phyloP scores from a whole-genome alignment of 1,284 basidiomycete genomes.

The Rhodotorula sp. region DNA sequence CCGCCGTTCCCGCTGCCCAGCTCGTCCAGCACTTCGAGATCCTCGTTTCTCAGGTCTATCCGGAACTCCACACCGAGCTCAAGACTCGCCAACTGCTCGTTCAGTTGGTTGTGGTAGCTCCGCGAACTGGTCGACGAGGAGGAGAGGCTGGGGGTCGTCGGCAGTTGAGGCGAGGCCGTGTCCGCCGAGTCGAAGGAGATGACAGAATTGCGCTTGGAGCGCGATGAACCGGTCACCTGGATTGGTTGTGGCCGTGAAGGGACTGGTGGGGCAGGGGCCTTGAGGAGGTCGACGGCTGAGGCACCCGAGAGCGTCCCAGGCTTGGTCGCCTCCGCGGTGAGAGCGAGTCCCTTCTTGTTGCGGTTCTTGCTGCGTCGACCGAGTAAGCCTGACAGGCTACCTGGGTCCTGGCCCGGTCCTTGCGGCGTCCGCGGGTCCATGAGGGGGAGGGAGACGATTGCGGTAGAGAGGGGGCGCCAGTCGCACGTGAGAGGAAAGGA shows the following conservation, averaged over 20 bases:
- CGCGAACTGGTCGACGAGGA: constrained; percentile 3
- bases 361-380: constrained; percentile 28
- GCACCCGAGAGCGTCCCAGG: constrained; percentile 34
- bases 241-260: constrained; percentile 18
- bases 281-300: constrained; percentile 17
- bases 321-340: constrained; percentile 25
- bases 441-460: neutral
- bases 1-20: constrained; percentile 97
- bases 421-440: neutral
- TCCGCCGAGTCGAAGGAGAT: constrained; percentile 5
- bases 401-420: neutral
- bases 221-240: constrained; percentile 25
- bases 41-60: constrained; percentile 50
- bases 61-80: constrained; percentile 51
- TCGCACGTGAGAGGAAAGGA: neutral
- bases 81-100: constrained; percentile 44
- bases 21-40: constrained; percentile 69
- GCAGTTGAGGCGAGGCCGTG: constrained; percentile 10
- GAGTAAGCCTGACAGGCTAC: neutral
- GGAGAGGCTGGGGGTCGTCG: constrained; percentile 23
- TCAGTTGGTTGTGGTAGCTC: constrained; percentile 27
- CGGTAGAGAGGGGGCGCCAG: neutral
- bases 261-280: constrained; percentile 2
- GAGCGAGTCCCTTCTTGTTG: constrained; percentile 38
- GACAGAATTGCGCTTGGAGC: constrained; percentile 15